phyloP scores from a whole-genome alignment of 495 filamentous ascomycete genomes.

The Trypethelium eluteriae region DNA sequence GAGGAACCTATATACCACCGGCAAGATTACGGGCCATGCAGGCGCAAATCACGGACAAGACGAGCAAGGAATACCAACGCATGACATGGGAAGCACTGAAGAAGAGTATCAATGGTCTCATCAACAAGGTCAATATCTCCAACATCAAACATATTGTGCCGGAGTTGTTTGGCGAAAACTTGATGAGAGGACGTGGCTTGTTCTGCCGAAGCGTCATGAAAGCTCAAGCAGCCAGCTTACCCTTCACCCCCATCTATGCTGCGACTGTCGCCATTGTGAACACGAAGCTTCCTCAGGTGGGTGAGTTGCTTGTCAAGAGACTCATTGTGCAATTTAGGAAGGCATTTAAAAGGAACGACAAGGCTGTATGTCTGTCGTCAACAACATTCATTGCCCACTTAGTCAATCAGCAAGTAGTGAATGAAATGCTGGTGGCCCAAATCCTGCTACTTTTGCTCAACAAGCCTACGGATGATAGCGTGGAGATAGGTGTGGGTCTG shows the following conservation, averaged over 20 bases:
- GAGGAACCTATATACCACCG: conserved; percentile 92
- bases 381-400: conserved; percentile 93
- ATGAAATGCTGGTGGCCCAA: conserved; percentile 86
- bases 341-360: conserved; percentile 93
- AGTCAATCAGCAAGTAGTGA: conserved; percentile 89
- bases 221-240: conserved; percentile 90
- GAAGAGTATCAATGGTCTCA: conserved; percentile 95
- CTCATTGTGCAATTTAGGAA: conserved; percentile 91
- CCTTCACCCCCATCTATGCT: conserved; percentile 91
- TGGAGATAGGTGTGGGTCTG: conserved; percentile 91
- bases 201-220: conserved; percentile 97
- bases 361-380: conserved; percentile 82
- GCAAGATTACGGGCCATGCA: conserved; percentile 85
- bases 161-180: conserved; percentile 88
- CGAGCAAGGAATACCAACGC: conserved; percentile 92
- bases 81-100: conserved; percentile 99
- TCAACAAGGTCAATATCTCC: conserved; percentile 95
- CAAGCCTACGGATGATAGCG: conserved; percentile 94
- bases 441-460: conserved; percentile 80
- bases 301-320: conserved; percentile 79
- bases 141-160: conserved; percentile 98
- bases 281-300: conserved; percentile 89
- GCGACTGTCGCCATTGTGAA: conserved; percentile 95
- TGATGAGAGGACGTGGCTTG: conserved; percentile 80
- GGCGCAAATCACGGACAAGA: conserved; percentile 93